Percentiles rank a stretch among this genome's conserved stretches.
Conservation (phyloP, 2,329 filamentous ascomycete genomes). For the Cladorrhinum sp. region DNA sequence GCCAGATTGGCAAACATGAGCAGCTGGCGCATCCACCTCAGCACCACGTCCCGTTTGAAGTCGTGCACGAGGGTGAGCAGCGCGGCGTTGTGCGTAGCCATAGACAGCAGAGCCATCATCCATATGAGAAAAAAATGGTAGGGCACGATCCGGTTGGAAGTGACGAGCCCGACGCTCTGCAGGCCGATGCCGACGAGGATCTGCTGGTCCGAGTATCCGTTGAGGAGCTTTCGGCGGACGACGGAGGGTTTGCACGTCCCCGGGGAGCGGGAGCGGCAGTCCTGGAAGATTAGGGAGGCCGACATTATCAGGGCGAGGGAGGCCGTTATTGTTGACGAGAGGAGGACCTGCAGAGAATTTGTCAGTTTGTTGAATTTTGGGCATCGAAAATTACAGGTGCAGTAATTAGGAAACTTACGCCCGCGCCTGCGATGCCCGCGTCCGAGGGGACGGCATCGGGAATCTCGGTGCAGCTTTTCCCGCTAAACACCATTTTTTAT, state of each 20-base stretch:
- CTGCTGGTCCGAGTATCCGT: conserved; percentile 65
- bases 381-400: not conserved
- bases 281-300: conserved; percentile 54
- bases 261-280: conserved; percentile 31
- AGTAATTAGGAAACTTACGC: conserved; percentile 48
- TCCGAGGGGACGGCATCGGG: conserved; percentile 48
- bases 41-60: conserved; percentile 63
- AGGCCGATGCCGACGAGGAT: conserved; percentile 68
- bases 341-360: conserved; percentile 49
- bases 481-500: conserved; percentile 16
- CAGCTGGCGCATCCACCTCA: conserved; percentile 62
- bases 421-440: conserved; percentile 55
- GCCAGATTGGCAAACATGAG: conserved; percentile 65
- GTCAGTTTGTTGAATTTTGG: not conserved
- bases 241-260: conserved; percentile 37
- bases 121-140: conserved; percentile 72
- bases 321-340: conserved; percentile 66
- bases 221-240: conserved; percentile 61
- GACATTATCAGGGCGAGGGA: conserved; percentile 54
- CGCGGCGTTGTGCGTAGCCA: conserved; percentile 63
- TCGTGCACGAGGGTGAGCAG: conserved; percentile 63
- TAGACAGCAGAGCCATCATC: conserved; percentile 63
- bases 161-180: conserved; percentile 60
- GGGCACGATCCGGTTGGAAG: conserved; percentile 55
- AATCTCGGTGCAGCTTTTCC: conserved; percentile 41